Conservation (phyloP, 257 asterid species). For the Nicotiana knightiana region DNA sequence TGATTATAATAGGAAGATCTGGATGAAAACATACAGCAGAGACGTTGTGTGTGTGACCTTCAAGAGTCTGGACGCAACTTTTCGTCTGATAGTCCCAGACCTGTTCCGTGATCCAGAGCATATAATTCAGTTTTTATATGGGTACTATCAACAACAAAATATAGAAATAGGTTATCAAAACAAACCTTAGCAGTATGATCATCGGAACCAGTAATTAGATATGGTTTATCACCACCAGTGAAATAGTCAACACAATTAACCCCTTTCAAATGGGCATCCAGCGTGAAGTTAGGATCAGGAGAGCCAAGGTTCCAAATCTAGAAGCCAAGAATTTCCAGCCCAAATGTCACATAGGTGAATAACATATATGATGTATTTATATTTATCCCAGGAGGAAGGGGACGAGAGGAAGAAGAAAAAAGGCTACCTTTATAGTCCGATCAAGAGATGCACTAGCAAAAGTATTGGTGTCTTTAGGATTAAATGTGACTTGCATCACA, state of each 20-base stretch:
- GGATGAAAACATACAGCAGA: slow-evolving; percentile 99
- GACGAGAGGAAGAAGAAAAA: background rate
- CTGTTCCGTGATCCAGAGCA: slow-evolving; percentile 36
- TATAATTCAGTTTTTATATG: slow-evolving; percentile 5
- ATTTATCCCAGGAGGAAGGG: background rate
- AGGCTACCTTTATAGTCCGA: slow-evolving; percentile 82
- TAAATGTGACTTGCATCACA: slow-evolving; percentile 98
- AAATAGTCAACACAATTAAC: slow-evolving; percentile 97
- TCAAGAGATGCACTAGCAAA: slow-evolving; percentile 99
- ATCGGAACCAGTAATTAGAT: slow-evolving; percentile 91
- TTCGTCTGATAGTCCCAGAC: slow-evolving; percentile 99
- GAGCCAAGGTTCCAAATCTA: slow-evolving; percentile 99
- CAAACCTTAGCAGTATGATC: slow-evolving; percentile 98
- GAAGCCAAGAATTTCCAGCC: slow-evolving; percentile 20
- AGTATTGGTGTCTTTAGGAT: slow-evolving; percentile 97
- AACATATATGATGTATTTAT: background rate
- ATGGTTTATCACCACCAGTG: slow-evolving; percentile 98
- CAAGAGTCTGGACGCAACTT: slow-evolving; percentile 98
- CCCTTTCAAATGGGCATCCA: slow-evolving; percentile 95
- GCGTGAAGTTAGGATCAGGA: slow-evolving; percentile 96
- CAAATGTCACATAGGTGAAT: background rate
- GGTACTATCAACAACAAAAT: slow-evolving; percentile 10
- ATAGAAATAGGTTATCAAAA: slow-evolving; percentile 12
- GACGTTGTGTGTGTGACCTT: slow-evolving; percentile 98
- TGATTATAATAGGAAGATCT: slow-evolving; percentile 93